phyloP scores from a whole-genome alignment of 1,284 basidiomycete genomes.

The Leccinum angustisporum region DNA sequence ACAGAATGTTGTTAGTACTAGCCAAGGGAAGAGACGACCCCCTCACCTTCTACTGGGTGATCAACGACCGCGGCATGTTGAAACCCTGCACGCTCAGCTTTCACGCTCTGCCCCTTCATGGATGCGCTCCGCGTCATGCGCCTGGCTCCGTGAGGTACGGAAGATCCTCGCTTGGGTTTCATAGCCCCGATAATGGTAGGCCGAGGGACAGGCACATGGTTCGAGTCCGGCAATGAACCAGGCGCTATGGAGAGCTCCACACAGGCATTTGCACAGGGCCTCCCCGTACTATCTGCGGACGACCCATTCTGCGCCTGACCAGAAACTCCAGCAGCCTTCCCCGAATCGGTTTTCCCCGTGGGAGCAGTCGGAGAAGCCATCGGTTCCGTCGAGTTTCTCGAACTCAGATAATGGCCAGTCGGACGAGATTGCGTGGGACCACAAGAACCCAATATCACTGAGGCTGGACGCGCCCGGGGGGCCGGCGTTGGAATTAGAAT shows the following conservation, averaged over 20 bases:
- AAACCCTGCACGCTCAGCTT: not conserved
- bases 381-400: not conserved
- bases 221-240: not conserved
- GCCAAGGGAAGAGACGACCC: not conserved
- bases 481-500: not conserved
- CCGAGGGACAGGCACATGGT: not conserved
- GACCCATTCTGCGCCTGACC: not conserved
- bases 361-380: constrained; percentile 4
- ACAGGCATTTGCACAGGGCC: not conserved
- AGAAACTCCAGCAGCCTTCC: not conserved
- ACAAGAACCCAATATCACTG: not conserved
- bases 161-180: constrained; percentile 20
- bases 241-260: not conserved
- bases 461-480: not conserved
- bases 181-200: constrained; percentile 8
- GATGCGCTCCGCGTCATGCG: constrained; percentile 33
- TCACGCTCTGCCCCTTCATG: constrained; percentile 22
- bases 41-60: constrained; percentile 8
- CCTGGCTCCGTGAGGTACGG: constrained; percentile 7
- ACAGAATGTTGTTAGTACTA: constrained; percentile 4
- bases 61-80: not conserved
- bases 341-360: not conserved
- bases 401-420: not conserved
- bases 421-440: constrained; percentile 1
- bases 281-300: not conserved